phyloP scores from a whole-genome alignment of 169 alveolate species.

The Cryptosporidium parvum region DNA sequence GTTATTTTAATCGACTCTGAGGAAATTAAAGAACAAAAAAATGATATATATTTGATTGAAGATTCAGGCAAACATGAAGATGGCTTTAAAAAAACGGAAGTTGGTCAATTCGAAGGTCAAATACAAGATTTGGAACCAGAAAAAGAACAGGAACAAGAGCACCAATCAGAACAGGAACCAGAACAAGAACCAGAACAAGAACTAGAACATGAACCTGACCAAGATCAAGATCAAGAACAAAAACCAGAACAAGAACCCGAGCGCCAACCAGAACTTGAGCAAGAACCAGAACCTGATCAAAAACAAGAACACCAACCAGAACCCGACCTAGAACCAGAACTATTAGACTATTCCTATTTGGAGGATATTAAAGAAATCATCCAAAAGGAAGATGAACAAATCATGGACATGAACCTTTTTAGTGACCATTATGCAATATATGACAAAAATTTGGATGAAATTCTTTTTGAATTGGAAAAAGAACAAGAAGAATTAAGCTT shows the following conservation, averaged over 20 bases:
- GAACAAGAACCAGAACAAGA: too few species aligned
- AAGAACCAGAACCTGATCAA: neutral
- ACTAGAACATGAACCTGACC: too few species aligned
- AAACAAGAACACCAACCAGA: neutral
- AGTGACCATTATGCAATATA: neutral
- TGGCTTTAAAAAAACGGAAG: neutral
- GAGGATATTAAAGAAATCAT: constrained; percentile 71
- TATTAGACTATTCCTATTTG: neutral
- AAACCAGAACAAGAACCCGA: neutral
- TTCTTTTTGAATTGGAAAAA: constrained; percentile 73
- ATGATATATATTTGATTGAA: neutral
- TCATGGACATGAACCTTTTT: neutral
- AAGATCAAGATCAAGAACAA: too few species aligned
- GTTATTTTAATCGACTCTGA: neutral
- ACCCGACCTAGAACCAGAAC: neutral
- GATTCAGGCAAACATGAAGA: neutral
- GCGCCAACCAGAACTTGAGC: neutral
- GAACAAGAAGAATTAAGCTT: constrained; percentile 73
- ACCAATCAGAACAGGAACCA: too few species aligned
- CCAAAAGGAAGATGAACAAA: neutral
- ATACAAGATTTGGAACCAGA: neutral
- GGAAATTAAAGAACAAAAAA: neutral
- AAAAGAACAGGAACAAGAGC: too few species aligned
- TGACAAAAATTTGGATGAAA: constrained; percentile 67
- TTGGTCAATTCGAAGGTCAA: neutral